Evolutionary conservation across 2,329 filamentous ascomycete genomes (phyloP).

Genomic region (Immersiporthe knoxdaviesiana): DNA sequence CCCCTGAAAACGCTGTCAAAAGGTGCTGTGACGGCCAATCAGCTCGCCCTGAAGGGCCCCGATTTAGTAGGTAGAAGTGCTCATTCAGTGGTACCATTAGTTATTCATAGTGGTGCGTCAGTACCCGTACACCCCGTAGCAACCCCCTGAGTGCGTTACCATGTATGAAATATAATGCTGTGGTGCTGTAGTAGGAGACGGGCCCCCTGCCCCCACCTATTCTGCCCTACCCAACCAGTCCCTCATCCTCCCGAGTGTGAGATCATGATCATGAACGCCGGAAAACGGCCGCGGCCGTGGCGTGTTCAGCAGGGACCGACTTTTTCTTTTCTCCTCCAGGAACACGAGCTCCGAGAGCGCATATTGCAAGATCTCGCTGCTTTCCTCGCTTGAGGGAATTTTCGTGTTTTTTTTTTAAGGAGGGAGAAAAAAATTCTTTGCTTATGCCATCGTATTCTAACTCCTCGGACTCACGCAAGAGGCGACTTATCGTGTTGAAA

Average conservation of each 20-base stretch:
- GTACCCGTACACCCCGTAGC: background rate
- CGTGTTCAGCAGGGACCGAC: constrained; percentile 15
- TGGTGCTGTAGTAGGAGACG: background rate
- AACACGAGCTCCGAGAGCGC: background rate
- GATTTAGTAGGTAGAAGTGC: constrained; percentile 21
- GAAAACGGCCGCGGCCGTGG: constrained; percentile 23
- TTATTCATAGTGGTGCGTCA: background rate
- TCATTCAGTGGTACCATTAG: background rate
- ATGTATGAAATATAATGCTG: background rate
- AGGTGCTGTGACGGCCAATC: constrained; percentile 9
- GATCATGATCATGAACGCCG: constrained; percentile 20
- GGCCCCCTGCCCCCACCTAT: too few species aligned
- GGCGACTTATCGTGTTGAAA: background rate
- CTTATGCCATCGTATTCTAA: too few species aligned
- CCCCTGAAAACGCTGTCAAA: constrained; percentile 4
- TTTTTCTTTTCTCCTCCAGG: constrained; percentile 10
- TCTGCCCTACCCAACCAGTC: background rate
- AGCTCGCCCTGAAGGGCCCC: constrained; percentile 12
- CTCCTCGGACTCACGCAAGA: background rate
- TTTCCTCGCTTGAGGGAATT: constrained; percentile 29
- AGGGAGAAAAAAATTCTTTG: background rate
- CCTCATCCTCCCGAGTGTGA: constrained; percentile 8
- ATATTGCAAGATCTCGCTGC: constrained; percentile 20
- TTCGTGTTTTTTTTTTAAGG: background rate
- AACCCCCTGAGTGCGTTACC: background rate